phyloP scores from a whole-genome alignment of 1,284 basidiomycete genomes.

The Puccinia brachypodii region DNA sequence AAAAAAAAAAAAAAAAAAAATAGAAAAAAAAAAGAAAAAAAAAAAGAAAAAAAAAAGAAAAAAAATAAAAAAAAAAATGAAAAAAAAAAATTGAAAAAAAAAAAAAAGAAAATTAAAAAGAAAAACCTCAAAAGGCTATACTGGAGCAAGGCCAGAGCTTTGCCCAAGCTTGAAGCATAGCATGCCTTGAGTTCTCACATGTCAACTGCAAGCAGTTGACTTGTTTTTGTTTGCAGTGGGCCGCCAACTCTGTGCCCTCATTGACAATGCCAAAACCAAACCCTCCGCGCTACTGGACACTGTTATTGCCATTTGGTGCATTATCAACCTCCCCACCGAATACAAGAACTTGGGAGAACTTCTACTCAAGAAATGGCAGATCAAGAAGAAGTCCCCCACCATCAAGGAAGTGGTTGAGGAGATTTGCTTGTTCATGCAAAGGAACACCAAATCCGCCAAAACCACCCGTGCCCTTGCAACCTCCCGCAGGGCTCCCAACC shows the following conservation, averaged over 20 bases:
- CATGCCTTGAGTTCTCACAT: too few species aligned
- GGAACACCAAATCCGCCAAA: background rate
- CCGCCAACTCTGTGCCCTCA: background rate
- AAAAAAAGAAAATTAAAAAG: too few species aligned
- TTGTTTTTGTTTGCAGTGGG: too few species aligned
- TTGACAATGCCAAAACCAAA: background rate
- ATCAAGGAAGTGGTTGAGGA: background rate
- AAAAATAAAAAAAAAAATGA: too few species aligned
- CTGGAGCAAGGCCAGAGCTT: too few species aligned
- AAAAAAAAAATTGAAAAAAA: too few species aligned
- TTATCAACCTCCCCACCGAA: background rate
- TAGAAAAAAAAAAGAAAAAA: too few species aligned
- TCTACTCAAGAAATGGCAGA: background rate
- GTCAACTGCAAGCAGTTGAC: too few species aligned
- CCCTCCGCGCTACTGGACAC: constrained; percentile 6
- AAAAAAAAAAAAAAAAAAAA: too few species aligned
- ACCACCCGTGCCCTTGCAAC: background rate
- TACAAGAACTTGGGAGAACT: background rate
- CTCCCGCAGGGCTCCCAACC: background rate
- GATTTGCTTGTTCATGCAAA: background rate
- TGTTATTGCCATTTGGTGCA: background rate
- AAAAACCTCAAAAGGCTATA: too few species aligned
- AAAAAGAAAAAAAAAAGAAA: too few species aligned
- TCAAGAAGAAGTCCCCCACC: background rate
- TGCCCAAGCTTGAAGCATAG: too few species aligned